phyloP scores from a whole-genome alignment of 768 basidiomycete species.

The Russula emetica region DNA sequence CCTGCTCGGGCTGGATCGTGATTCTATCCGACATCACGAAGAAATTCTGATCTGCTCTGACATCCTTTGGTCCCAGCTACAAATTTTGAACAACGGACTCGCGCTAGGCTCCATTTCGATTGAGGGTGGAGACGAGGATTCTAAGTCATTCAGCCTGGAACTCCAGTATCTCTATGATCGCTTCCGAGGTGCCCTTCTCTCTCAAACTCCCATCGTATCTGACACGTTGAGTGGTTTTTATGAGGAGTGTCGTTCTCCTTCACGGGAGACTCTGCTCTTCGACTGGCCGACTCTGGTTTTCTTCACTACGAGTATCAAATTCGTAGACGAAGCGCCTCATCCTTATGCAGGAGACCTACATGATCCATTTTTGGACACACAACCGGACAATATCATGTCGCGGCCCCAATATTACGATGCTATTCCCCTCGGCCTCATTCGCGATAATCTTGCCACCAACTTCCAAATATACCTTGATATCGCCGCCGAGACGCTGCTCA shows the following conservation, averaged over 20 bases:
- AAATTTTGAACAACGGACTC: conserved; percentile 63
- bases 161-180: conserved; percentile 39
- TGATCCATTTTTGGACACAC: conserved; percentile 46
- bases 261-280: conserved; percentile 53
- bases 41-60: conserved; percentile 60
- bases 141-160: conserved; percentile 25
- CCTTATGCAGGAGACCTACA: conserved; percentile 33
- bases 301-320: conserved; percentile 54
- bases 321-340: conserved; percentile 26
- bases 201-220: conserved; percentile 43
- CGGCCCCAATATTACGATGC: conserved; percentile 52
- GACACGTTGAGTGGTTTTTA: conserved; percentile 49
- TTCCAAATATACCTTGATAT: conserved; percentile 53
- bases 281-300: conserved; percentile 64
- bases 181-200: conserved; percentile 51
- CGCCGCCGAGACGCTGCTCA: conserved; percentile 50
- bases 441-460: conserved; percentile 54
- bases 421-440: conserved; percentile 54
- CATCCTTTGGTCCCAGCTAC: conserved; percentile 61
- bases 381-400: conserved; percentile 30
- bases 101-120: conserved; percentile 62
- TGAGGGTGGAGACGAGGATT: conserved; percentile 26
- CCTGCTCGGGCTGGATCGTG: conserved; percentile 41
- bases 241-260: conserved; percentile 43
- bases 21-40: conserved; percentile 55